A percentile compares a stretch with the other conserved stretches of the same genome.
Evolutionary conservation across 83 land plant genomes (phyloP).

Genomic region (Picea engelmannii): DNA sequence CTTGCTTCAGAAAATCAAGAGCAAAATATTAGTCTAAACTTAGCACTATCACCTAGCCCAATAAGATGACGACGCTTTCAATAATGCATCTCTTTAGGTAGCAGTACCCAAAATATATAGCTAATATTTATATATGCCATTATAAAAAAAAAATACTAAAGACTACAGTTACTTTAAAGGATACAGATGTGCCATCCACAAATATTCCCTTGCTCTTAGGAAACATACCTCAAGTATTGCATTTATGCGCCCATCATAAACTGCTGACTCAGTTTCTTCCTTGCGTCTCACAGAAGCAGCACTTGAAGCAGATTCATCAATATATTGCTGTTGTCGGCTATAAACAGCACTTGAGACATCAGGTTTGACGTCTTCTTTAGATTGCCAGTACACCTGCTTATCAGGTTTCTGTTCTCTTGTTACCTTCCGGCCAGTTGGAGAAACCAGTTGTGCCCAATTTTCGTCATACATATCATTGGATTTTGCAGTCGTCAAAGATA

Average conservation of each 20-base stretch:
- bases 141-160: neutral
- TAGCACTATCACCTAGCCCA: neutral
- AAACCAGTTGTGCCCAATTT: slow-evolving; percentile 50
- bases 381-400: slow-evolving; percentile 31
- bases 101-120: neutral
- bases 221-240: slow-evolving; percentile 65
- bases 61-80: neutral
- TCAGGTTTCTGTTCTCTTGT: slow-evolving; percentile 56
- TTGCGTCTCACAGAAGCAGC: slow-evolving; percentile 26
- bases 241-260: slow-evolving; percentile 53
- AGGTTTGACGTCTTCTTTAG: slow-evolving; percentile 33
- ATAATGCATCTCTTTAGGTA: neutral
- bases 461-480: slow-evolving; percentile 32
- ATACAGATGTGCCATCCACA: neutral
- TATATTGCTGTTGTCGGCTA: slow-evolving; percentile 29
- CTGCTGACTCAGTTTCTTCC: slow-evolving; percentile 28
- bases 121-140: neutral
- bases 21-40: neutral
- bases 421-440: slow-evolving; percentile 63
- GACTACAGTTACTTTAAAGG: neutral
- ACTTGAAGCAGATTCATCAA: slow-evolving; percentile 22
- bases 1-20: slow-evolving; percentile 45
- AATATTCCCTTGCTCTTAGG: neutral
- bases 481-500: slow-evolving; percentile 20
- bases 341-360: slow-evolving; percentile 23